A percentile compares a stretch with the other conserved stretches of the same genome.
phyloP scores from a whole-genome alignment of 257 asterid genomes.

The Oldenlandia corymbosa region DNA sequence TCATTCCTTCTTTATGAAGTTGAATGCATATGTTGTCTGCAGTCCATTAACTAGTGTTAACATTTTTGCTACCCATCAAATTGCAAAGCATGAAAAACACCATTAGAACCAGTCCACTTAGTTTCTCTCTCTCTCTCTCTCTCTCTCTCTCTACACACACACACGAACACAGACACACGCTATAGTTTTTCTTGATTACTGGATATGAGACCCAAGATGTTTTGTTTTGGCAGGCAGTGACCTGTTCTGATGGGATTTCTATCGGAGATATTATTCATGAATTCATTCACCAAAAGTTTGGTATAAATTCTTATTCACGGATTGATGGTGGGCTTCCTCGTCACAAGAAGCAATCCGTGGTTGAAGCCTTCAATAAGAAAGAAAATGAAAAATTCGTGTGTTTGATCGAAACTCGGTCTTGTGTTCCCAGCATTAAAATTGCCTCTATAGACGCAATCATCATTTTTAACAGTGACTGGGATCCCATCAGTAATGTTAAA shows the following conservation, averaged over 20 bases:
- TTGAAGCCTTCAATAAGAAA: slow-evolving; percentile 34
- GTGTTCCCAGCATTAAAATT: slow-evolving; percentile 41
- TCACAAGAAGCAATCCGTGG: slow-evolving; percentile 22
- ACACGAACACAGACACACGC: too few relatives aligned
- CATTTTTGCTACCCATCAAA: not conserved
- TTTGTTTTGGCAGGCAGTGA: slow-evolving; percentile 29
- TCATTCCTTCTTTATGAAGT: not conserved
- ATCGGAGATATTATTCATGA: slow-evolving; percentile 58
- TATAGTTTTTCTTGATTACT: not conserved
- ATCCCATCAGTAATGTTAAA: slow-evolving; percentile 52
- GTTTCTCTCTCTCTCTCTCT: too few relatives aligned
- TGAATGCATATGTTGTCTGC: not conserved
- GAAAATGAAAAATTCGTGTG: slow-evolving; percentile 33
- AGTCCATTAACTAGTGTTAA: not conserved
- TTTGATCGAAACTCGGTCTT: slow-evolving; percentile 54
- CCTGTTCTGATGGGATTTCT: slow-evolving; percentile 31
- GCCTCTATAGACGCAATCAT: slow-evolving; percentile 38
- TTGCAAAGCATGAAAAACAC: not conserved
- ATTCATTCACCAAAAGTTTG: slow-evolving; percentile 43
- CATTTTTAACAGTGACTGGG: slow-evolving; percentile 63
- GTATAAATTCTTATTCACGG: slow-evolving; percentile 38
- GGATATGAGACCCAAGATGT: not conserved
- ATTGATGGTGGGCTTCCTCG: slow-evolving; percentile 28
- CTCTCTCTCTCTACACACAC: too few relatives aligned
- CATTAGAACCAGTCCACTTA: not conserved